These are phyloP conservation scores for Pochonia chlamydosporia DNA, from an alignment of 2,329 filamentous ascomycete genomes.

Conservation along the genomic window DNA sequence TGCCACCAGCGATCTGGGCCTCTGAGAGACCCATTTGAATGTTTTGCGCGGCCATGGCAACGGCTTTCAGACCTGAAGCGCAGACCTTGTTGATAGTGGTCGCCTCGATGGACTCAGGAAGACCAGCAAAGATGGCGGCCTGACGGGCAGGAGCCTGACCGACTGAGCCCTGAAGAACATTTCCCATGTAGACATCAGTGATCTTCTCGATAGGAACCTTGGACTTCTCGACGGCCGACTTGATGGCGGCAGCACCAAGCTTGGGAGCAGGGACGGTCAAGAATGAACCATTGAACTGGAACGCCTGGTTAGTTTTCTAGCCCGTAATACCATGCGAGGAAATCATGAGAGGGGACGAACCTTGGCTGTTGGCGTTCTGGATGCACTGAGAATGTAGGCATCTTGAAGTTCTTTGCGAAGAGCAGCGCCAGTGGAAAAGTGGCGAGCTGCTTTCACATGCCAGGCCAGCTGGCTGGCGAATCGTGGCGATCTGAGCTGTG, in stretches of 20 bases:
- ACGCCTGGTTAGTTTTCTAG: not conserved
- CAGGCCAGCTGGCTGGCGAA: conserved; percentile 29
- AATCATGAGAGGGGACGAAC: conserved; percentile 35
- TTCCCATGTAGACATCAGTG: conserved; percentile 95
- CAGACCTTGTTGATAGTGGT: conserved; percentile 98
- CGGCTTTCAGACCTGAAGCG: conserved; percentile 89
- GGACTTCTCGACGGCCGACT: conserved; percentile 81
- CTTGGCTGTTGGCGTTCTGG: conserved; percentile 85
- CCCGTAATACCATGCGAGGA: not conserved
- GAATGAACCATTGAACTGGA: conserved; percentile 89
- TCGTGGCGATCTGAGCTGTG: conserved; percentile 28
- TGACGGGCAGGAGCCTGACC: conserved; percentile 92
- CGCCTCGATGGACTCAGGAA: conserved; percentile 76
- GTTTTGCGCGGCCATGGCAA: conserved; percentile 84
- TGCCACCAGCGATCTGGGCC: conserved; percentile 86
- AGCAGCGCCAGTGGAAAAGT: conserved; percentile 40
- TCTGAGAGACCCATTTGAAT: conserved; percentile 88
- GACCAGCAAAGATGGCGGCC: conserved; percentile 80
- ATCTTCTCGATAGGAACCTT: conserved; percentile 75
- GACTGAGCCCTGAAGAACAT: conserved; percentile 76
- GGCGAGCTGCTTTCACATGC: conserved; percentile 35
- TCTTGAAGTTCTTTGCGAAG: conserved; percentile 68
- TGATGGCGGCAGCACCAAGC: conserved; percentile 87
- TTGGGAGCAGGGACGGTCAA: conserved; percentile 76
- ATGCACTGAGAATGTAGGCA: conserved; percentile 87